Conservation (phyloP, 2,329 filamentous ascomycete genomes). For the Huntiella decipiens region DNA sequence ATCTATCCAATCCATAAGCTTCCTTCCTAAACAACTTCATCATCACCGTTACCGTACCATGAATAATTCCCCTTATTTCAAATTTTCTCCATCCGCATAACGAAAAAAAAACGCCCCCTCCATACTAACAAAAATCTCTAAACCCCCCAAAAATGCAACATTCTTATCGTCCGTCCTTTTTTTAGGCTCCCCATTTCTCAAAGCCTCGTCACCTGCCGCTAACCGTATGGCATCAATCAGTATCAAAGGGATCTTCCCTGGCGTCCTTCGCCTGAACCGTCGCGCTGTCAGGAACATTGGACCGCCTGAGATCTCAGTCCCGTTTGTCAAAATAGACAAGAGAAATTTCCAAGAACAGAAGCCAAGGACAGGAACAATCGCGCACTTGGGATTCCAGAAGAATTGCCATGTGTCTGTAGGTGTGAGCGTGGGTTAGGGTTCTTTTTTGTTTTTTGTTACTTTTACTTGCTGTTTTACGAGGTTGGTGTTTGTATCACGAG, state of each 20-base stretch:
- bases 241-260: neutral
- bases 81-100: too few species aligned
- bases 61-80: too few species aligned
- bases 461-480: too few species aligned
- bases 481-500: too few species aligned
- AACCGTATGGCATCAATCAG: neutral
- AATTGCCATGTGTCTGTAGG: too few species aligned
- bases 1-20: neutral
- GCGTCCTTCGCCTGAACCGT: neutral
- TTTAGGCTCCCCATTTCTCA: neutral
- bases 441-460: too few species aligned
- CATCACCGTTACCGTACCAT: too few species aligned
- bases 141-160: neutral
- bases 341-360: neutral
- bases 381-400: too few species aligned
- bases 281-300: neutral
- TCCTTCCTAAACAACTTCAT: neutral
- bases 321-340: neutral
- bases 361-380: neutral
- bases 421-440: too few species aligned
- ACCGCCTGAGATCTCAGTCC: slow-evolving; percentile 10
- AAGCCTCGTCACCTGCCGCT: neutral
- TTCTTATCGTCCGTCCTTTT: neutral
- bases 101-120: neutral
- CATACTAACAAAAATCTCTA: neutral